A percentile compares a stretch with the other conserved stretches of the same genome.
These are phyloP conservation scores for Dalechampia spathulata DNA, from an alignment of 441 rosid genomes.

Conservation along the genomic window DNA sequence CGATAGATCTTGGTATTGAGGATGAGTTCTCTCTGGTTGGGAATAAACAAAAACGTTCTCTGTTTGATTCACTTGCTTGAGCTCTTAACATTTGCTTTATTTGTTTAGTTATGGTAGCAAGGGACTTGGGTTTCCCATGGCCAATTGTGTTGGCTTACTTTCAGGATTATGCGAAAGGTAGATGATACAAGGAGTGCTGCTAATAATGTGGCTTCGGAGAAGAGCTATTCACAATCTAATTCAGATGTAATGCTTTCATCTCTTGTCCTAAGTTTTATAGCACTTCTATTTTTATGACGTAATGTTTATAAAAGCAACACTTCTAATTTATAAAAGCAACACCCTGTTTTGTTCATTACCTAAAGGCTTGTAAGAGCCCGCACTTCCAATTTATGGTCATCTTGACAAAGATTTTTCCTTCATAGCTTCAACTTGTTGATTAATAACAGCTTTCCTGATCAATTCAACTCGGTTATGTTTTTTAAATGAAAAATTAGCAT, in stretches of 20 bases:
- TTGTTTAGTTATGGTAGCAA: background rate
- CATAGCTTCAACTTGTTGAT: background rate
- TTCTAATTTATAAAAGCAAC: background rate
- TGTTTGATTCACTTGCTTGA: background rate
- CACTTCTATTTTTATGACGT: too few species aligned
- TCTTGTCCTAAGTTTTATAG: background rate
- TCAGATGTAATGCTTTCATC: constrained; percentile 1
- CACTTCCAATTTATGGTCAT: background rate
- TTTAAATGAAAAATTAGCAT: too few species aligned
- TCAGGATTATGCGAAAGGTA: constrained; percentile 13
- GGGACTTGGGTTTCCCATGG: background rate
- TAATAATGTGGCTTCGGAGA: background rate
- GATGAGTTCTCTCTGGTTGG: background rate
- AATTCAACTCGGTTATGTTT: too few species aligned
- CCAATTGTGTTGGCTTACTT: background rate
- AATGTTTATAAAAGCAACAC: too few species aligned
- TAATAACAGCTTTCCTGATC: background rate
- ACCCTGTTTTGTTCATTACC: background rate
- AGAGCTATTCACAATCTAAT: background rate
- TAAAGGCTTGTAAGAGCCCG: background rate
- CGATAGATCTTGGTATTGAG: background rate
- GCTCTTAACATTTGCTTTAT: background rate
- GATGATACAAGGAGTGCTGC: background rate
- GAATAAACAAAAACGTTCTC: too few species aligned
- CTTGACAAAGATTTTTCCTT: background rate